Evolutionary conservation across 1,284 basidiomycete genomes (phyloP).

Genomic region (Tilletia indica): DNA sequence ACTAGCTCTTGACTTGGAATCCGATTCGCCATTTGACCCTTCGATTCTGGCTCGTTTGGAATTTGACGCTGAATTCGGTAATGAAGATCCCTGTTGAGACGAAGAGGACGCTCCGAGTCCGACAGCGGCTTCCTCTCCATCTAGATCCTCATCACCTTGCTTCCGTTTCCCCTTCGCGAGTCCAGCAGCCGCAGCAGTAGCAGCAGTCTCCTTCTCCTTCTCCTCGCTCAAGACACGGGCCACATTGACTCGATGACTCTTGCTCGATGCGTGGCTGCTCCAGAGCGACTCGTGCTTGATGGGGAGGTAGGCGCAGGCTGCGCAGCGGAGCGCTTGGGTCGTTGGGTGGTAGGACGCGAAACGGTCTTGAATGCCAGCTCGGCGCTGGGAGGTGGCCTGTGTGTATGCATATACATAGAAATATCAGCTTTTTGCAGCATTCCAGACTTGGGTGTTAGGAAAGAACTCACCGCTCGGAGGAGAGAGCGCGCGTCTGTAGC

Average conservation of each 20-base stretch:
- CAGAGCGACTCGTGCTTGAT: conserved; percentile 47
- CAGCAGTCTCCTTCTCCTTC: neutral
- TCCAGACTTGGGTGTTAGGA: neutral
- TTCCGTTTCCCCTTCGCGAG: conserved; percentile 33
- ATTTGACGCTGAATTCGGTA: neutral
- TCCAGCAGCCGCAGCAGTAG: conserved; percentile 23
- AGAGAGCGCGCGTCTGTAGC: conserved; percentile 36
- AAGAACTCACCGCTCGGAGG: conserved; percentile 26
- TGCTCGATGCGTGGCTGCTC: conserved; percentile 36
- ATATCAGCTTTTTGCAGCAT: neutral
- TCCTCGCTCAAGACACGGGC: conserved; percentile 26
- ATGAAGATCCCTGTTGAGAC: no score
- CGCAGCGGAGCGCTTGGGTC: conserved; percentile 34
- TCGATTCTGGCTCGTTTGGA: conserved; percentile 15
- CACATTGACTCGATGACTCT: conserved; percentile 33
- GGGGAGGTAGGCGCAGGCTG: conserved; percentile 35
- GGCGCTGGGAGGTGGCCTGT: conserved; percentile 23
- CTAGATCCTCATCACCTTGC: conserved; percentile 19
- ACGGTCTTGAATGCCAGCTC: conserved; percentile 27
- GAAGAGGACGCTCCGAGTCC: neutral
- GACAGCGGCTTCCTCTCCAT: conserved; percentile 3
- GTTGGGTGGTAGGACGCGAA: conserved; percentile 40
- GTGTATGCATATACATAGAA: conserved; percentile 14
- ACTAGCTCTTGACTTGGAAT: conserved; percentile 11
- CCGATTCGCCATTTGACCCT: conserved; percentile 17